A percentile compares a stretch with the other conserved stretches of the same genome.
phyloP scores from a whole-genome alignment of 164 flowering plant genomes.

The Cinnamomum micranthum region DNA sequence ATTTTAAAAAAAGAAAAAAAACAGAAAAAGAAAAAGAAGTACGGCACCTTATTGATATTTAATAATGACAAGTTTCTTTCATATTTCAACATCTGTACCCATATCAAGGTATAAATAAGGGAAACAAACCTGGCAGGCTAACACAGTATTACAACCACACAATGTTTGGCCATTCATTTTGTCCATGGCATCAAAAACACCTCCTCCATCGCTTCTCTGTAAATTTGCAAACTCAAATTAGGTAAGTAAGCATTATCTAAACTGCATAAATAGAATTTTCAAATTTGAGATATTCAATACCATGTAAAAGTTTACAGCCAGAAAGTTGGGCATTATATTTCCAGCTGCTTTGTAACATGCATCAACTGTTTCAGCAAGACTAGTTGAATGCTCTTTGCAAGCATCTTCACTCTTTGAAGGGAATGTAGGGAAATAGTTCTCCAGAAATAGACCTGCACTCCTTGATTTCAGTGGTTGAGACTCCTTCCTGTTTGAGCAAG shows the following conservation, averaged over 20 bases:
- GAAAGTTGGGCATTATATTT: slow-evolving; percentile 76
- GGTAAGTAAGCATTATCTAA: neutral
- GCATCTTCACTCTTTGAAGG: slow-evolving; percentile 58
- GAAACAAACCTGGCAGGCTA: slow-evolving; percentile 61
- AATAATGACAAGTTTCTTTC: neutral
- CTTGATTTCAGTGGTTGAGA: slow-evolving; percentile 66
- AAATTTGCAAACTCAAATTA: slow-evolving; percentile 20
- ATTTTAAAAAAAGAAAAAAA: too few relatives aligned
- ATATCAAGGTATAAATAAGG: too few relatives aligned
- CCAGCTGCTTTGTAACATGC: slow-evolving; percentile 87
- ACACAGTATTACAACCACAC: slow-evolving; percentile 73
- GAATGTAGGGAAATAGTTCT: slow-evolving; percentile 85
- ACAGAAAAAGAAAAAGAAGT: neutral
- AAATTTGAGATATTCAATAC: slow-evolving; percentile 33
- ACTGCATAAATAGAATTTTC: neutral
- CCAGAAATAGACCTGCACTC: slow-evolving; percentile 68
- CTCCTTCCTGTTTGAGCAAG: slow-evolving; percentile 84
- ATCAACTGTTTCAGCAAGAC: slow-evolving; percentile 64
- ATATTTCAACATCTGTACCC: neutral
- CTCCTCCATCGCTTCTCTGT: slow-evolving; percentile 98
- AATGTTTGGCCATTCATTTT: slow-evolving; percentile 80
- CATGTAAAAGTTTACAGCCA: slow-evolving; percentile 97
- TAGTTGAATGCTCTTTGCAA: slow-evolving; percentile 85
- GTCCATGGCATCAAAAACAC: slow-evolving; percentile 81
- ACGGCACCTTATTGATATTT: too few relatives aligned